Base-by-base conservation (phyloP, 805 yeast genomes). In the Schwanniomyces pseudopolymorphus region DNA sequence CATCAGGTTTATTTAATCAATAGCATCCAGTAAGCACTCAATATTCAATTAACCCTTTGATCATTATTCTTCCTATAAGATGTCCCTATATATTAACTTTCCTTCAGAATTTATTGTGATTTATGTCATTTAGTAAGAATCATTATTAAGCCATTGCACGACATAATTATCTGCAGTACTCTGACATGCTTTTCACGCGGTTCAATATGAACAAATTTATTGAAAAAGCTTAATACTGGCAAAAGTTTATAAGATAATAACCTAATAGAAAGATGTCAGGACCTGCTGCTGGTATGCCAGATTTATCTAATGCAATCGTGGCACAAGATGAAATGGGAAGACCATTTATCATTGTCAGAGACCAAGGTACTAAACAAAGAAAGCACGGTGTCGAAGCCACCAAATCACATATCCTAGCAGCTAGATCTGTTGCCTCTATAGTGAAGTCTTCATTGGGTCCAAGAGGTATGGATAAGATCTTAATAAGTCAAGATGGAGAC, bases 241-340 rank as follows among this genome's bases (percentile, higher is more conserved):
- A 47, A 41, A 19, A 43, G n/a, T 20, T 44, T n/a, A 17, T 45
- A 3, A 44, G 39, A 36, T 36, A 36, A 36, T 36, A 36, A 36
- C 4, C 25, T 42, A 25, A 21, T 33, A 40, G 40, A 35, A 33
- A 35, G 20, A 46, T 44, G 46, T 40, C 49, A 41, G 48, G 48
- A 26, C 42, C 46, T 40, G 43, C 58, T 45, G 66, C 60, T 49
- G 70, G 62, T 37, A 79, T 83, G 87, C 96, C 97, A 35, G 99
- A 94, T 67, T 76, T 94, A 79, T 91, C 98, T 56, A 94, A 95
- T 62, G 99, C 99, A 69, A 90, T 94, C 59, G 89, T 94, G 75
- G 98, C 99, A 3, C 99, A 92, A 70, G 99, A 94, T 67, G 99
- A 94, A 69, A 89, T 87, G 91, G 99, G 99, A 17, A 85, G 99